These are phyloP conservation scores for Fagopyrum tataricum DNA, from an alignment of 148 eudicot species.

Conservation along the genomic window DNA sequence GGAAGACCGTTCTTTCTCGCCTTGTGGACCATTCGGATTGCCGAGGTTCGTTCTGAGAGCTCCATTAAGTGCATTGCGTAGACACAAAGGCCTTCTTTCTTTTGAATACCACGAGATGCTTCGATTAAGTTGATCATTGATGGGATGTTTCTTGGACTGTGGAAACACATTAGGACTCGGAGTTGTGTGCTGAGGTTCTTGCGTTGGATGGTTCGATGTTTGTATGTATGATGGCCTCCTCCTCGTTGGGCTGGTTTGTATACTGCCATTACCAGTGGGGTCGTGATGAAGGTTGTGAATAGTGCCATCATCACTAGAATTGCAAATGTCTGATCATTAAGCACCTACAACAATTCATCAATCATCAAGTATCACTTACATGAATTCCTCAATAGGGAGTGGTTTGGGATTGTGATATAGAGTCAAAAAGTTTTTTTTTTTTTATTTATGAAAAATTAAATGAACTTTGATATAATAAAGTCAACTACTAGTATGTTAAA, in stretches of 20 bases:
- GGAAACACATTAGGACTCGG: conserved; percentile 64
- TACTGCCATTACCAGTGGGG: conserved; percentile 55
- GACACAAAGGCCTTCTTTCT: conserved; percentile 42
- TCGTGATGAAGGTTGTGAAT: conserved; percentile 76
- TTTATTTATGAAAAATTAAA: no score
- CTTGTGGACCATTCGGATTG: conserved; percentile 78
- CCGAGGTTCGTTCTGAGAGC: conserved; percentile 76
- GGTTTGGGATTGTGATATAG: no score
- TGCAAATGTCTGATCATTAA: conserved; percentile 80
- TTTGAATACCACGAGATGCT: conserved; percentile 62
- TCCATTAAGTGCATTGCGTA: conserved; percentile 90
- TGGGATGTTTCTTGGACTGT: conserved; percentile 46
- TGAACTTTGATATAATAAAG: no score
- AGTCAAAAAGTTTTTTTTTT: no score
- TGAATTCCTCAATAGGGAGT: no score
- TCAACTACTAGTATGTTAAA: no score
- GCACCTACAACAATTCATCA: conserved; percentile 32
- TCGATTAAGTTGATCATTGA: conserved; percentile 65
- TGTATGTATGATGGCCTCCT: conserved; percentile 26
- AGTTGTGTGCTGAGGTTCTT: conserved; percentile 39
- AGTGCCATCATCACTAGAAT: conserved; percentile 77
- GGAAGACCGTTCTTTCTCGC: conserved; percentile 63
- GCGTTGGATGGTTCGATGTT: conserved; percentile 46
- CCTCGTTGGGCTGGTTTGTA: conserved; percentile 60
- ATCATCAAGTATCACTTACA: no score